Conservation (phyloP, 768 basidiomycete species). For the Termitomyces sp. region DNA sequence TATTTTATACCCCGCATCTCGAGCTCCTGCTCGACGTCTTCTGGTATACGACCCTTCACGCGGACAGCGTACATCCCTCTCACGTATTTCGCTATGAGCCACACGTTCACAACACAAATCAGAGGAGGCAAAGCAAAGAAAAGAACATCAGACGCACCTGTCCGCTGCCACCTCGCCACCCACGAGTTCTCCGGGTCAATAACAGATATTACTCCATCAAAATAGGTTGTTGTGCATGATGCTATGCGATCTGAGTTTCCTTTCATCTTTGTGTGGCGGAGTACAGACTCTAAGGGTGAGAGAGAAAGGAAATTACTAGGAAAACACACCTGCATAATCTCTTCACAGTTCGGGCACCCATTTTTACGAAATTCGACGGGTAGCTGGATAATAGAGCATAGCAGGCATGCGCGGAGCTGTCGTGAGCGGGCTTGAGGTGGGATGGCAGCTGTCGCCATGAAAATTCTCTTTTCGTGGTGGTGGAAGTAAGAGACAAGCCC, state of each 20-base stretch:
- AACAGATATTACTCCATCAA: constrained; percentile 88
- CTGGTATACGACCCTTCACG: constrained; percentile 81
- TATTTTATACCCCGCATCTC: constrained; percentile 78
- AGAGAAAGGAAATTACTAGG: background rate
- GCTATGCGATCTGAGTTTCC: constrained; percentile 79
- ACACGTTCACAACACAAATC: background rate
- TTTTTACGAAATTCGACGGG: constrained; percentile 78
- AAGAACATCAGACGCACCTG: constrained; percentile 65
- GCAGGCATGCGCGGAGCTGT: constrained; percentile 83
- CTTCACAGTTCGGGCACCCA: constrained; percentile 98
- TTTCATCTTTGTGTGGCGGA: constrained; percentile 63
- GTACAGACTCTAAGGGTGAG: background rate
- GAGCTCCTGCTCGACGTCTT: constrained; percentile 81
- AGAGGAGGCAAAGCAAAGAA: background rate
- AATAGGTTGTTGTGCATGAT: constrained; percentile 87
- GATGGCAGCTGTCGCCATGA: constrained; percentile 33
- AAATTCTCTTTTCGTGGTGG: background rate
- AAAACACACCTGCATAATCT: constrained; percentile 77
- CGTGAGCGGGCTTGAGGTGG: constrained; percentile 65
- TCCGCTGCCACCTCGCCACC: constrained; percentile 96
- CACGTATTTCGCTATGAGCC: constrained; percentile 74
- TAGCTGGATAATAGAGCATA: constrained; percentile 89
- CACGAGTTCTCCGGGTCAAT: constrained; percentile 87
- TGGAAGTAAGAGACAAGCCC: background rate
- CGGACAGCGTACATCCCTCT: constrained; percentile 93